phyloP scores from a whole-genome alignment of 768 basidiomycete species.

The Phaffia australis region DNA sequence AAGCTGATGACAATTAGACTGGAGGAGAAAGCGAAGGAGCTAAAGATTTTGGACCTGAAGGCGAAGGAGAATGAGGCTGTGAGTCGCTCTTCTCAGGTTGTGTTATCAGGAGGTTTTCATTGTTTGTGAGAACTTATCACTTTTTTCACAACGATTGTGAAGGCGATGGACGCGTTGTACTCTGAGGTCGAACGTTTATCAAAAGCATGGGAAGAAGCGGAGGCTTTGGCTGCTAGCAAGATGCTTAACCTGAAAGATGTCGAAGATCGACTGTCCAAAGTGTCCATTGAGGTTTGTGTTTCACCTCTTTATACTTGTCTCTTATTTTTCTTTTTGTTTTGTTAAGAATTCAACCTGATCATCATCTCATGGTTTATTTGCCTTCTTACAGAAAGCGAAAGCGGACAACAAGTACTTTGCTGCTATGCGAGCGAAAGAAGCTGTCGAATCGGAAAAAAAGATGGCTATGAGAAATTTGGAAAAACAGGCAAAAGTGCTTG shows the following conservation, averaged over 20 bases:
- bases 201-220: slow-evolving; percentile 71
- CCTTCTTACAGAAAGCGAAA: slow-evolving; percentile 65
- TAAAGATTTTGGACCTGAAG: slow-evolving; percentile 52
- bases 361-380: neutral
- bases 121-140: neutral
- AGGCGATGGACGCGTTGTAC: slow-evolving; percentile 69
- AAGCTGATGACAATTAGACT: slow-evolving; percentile 49
- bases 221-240: slow-evolving; percentile 70
- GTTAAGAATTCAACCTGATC: slow-evolving; percentile 7
- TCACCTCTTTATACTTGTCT: neutral
- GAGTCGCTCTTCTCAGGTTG: slow-evolving; percentile 29
- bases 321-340: slow-evolving; percentile 2
- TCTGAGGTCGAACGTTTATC: slow-evolving; percentile 76
- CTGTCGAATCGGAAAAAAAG: slow-evolving; percentile 64
- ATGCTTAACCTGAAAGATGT: slow-evolving; percentile 64
- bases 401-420: slow-evolving; percentile 89
- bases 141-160: slow-evolving; percentile 3
- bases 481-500: slow-evolving; percentile 54
- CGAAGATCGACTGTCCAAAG: slow-evolving; percentile 62
- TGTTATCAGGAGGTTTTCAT: neutral
- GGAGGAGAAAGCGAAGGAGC: slow-evolving; percentile 56
- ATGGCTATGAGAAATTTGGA: slow-evolving; percentile 49
- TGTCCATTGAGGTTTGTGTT: slow-evolving; percentile 54
- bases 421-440: slow-evolving; percentile 79
- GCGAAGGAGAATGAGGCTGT: slow-evolving; percentile 58